These are phyloP conservation scores for Fusarium sp. DNA, from an alignment of 2,329 filamentous ascomycete species.

Conservation along the genomic window DNA sequence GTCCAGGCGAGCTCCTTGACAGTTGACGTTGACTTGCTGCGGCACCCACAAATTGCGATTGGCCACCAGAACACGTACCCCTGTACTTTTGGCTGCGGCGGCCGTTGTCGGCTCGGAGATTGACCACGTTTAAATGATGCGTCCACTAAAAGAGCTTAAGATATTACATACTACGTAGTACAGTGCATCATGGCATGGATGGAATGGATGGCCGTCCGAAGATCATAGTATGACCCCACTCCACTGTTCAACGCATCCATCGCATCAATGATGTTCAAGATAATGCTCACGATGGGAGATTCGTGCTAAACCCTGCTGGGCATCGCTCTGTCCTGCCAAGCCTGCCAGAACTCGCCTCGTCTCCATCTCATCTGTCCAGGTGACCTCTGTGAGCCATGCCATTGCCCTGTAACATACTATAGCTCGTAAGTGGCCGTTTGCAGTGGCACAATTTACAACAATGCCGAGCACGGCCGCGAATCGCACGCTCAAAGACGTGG, in stretches of 20 bases:
- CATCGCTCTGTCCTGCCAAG: constrained; percentile 27
- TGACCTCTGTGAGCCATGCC: constrained; percentile 32
- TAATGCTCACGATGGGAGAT: constrained; percentile 19
- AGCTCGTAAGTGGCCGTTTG: constrained; percentile 18
- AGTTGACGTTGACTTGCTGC: constrained; percentile 40
- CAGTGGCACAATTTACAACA: constrained; percentile 43
- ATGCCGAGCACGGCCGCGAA: constrained; percentile 30
- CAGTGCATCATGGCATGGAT: constrained; percentile 26
- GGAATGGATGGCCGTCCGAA: too few species aligned
- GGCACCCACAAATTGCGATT: constrained; percentile 37
- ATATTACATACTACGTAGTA: too few species aligned
- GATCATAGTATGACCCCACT: constrained; percentile 23
- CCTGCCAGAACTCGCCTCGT: constrained; percentile 25
- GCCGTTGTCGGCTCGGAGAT: constrained; percentile 36
- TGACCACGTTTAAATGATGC: constrained; percentile 28
- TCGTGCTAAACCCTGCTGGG: constrained; percentile 33
- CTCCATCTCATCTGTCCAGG: constrained; percentile 34
- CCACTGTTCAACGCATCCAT: constrained; percentile 10
- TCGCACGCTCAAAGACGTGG: constrained; percentile 28
- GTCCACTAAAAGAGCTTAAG: constrained; percentile 16
- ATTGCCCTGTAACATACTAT: constrained; percentile 28
- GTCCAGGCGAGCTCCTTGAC: constrained; percentile 21
- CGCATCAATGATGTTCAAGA: constrained; percentile 22
- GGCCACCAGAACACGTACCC: constrained; percentile 25
- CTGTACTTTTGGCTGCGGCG: background rate